Evolutionary conservation across 2,329 filamentous ascomycete genomes (phyloP).

Genomic region (Nigrospora osmanthi): DNA sequence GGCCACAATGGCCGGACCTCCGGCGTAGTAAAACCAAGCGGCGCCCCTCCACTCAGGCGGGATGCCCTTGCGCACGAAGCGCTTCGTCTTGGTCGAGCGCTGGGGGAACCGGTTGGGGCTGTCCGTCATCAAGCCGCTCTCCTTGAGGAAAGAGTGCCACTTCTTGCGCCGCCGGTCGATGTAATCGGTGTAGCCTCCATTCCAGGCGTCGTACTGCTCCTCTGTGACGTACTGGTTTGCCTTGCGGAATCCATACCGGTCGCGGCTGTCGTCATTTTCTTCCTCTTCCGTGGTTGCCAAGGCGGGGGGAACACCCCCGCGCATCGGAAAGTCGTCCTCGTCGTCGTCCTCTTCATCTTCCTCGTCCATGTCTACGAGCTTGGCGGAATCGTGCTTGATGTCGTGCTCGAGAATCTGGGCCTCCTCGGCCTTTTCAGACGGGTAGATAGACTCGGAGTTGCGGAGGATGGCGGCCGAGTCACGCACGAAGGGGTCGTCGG

Average conservation of each 20-base stretch:
- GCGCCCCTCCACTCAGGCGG: slow-evolving; percentile 91
- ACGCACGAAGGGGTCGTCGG: slow-evolving; percentile 11
- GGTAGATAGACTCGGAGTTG: slow-evolving; percentile 22
- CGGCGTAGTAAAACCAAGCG: slow-evolving; percentile 95
- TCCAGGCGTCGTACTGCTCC: slow-evolving; percentile 77
- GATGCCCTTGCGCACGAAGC: slow-evolving; percentile 87
- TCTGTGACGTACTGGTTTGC: slow-evolving; percentile 69
- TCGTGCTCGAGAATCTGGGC: slow-evolving; percentile 9
- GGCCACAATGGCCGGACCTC: slow-evolving; percentile 70
- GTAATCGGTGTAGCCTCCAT: slow-evolving; percentile 65
- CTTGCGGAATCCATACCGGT: slow-evolving; percentile 91
- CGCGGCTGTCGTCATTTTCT: slow-evolving; percentile 49
- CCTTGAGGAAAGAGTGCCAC: slow-evolving; percentile 72
- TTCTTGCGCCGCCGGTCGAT: slow-evolving; percentile 69
- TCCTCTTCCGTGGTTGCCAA: slow-evolving; percentile 26
- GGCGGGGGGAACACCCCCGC: slow-evolving; percentile 10
- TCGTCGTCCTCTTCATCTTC: slow-evolving; percentile 29
- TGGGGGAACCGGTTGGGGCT: slow-evolving; percentile 72
- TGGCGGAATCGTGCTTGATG: slow-evolving; percentile 42
- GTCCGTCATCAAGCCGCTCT: slow-evolving; percentile 65
- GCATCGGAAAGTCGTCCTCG: slow-evolving; percentile 42
- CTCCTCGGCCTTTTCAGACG: slow-evolving; percentile 21
- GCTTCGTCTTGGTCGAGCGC: slow-evolving; percentile 74
- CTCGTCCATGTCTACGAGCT: slow-evolving; percentile 28
- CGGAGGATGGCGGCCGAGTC: slow-evolving; percentile 31